Evolutionary conservation across 164 flowering plant genomes (phyloP).

Genomic region (Kingdonia uniflora): DNA sequence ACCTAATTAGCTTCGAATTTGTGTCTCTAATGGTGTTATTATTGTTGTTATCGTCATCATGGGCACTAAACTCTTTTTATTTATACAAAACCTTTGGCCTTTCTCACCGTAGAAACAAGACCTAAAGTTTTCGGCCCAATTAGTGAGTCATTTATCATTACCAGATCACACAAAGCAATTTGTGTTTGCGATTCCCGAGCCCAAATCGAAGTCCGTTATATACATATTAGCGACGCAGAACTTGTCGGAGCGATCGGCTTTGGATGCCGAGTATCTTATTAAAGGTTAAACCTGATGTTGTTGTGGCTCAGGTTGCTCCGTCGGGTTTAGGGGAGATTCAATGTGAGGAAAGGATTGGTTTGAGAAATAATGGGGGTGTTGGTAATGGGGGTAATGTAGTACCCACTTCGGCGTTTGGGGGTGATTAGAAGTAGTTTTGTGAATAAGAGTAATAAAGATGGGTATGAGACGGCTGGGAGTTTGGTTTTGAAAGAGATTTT

Average conservation of each 20-base stretch:
- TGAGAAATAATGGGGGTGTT: neutral
- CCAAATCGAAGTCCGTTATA: slow-evolving; percentile 42
- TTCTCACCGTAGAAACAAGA: slow-evolving; percentile 40
- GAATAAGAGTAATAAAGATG: slow-evolving; percentile 43
- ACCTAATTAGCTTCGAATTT: no score
- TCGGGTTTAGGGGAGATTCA: slow-evolving; percentile 15
- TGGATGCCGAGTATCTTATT: slow-evolving; percentile 56
- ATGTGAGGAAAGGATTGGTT: slow-evolving; percentile 10
- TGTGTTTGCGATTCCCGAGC: slow-evolving; percentile 59
- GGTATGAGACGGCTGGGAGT: slow-evolving; percentile 71
- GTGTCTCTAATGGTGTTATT: slow-evolving; percentile 1
- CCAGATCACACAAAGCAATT: slow-evolving; percentile 69
- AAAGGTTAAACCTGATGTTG: slow-evolving; percentile 60
- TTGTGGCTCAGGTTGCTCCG: slow-evolving; percentile 48
- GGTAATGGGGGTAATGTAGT: slow-evolving; percentile 13
- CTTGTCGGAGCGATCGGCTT: slow-evolving; percentile 68
- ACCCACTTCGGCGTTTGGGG: slow-evolving; percentile 54
- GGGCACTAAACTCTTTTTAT: slow-evolving; percentile 10
- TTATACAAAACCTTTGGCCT: slow-evolving; percentile 61
- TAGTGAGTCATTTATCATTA: slow-evolving; percentile 43
- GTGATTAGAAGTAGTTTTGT: slow-evolving; percentile 62
- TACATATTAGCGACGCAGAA: slow-evolving; percentile 66
- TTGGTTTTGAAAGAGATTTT: slow-evolving; percentile 67
- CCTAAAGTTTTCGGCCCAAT: slow-evolving; percentile 35
- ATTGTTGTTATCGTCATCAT: neutral